Evolutionary conservation across 352 stramenopile species (phyloP).

Genomic region (Phytopythium sindhum): DNA sequence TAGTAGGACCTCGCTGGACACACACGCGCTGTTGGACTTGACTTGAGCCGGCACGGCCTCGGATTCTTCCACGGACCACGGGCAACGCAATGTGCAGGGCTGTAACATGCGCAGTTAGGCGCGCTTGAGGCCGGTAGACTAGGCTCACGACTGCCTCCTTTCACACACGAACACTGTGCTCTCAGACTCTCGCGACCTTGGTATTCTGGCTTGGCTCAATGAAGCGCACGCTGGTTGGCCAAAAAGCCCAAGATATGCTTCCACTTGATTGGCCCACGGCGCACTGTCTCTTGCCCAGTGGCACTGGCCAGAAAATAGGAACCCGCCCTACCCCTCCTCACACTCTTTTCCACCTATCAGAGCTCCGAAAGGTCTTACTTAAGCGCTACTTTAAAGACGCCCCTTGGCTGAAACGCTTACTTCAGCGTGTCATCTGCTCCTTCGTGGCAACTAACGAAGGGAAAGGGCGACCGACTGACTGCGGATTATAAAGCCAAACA

Average conservation of each 20-base stretch:
- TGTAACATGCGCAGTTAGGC: too few relatives aligned
- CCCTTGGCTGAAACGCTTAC: not conserved
- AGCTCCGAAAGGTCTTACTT: not conserved
- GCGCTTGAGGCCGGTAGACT: too few relatives aligned
- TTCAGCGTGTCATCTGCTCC: not conserved
- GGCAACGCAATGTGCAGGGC: too few relatives aligned
- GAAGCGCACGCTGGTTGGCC: not conserved
- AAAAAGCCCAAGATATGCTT: not conserved
- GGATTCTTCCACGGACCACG: too few relatives aligned
- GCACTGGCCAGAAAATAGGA: too few relatives aligned
- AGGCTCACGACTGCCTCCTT: too few relatives aligned
- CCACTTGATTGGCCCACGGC: not conserved
- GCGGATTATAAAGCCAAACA: not conserved
- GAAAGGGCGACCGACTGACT: not conserved
- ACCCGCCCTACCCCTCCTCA: not conserved
- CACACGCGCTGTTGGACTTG: too few relatives aligned
- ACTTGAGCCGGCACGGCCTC: too few relatives aligned
- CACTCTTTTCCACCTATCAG: not conserved
- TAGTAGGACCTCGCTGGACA: too few relatives aligned
- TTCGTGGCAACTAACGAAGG: not conserved
- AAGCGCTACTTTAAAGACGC: not conserved
- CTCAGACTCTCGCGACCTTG: not conserved
- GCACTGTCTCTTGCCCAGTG: not conserved
- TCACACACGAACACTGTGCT: too few relatives aligned
- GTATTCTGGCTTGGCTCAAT: not conserved